Conservation (phyloP, 768 basidiomycete species). For the Suillus cothurnatus region DNA sequence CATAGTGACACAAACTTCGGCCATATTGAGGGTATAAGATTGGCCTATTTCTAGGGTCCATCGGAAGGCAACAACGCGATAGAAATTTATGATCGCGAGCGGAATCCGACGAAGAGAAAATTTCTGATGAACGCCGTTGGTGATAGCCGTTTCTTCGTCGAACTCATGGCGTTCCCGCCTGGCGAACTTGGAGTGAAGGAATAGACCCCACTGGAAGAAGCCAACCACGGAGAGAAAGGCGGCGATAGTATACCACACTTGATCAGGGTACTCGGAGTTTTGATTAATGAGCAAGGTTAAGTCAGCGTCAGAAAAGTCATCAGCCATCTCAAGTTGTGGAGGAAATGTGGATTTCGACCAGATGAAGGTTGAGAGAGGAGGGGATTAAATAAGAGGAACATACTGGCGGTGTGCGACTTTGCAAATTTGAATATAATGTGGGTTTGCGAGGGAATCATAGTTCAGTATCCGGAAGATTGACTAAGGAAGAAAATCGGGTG, state of each 20-base stretch:
- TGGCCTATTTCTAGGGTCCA: constrained; percentile 47
- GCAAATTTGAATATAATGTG: not conserved
- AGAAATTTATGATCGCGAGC: constrained; percentile 41
- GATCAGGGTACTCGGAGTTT: constrained; percentile 5
- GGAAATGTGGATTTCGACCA: not conserved
- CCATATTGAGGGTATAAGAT: constrained; percentile 37
- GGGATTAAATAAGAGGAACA: not conserved
- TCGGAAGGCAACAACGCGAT: constrained; percentile 53
- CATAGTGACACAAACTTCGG: constrained; percentile 49
- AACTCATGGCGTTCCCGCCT: not conserved
- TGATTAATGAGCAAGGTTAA: not conserved
- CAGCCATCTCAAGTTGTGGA: constrained; percentile 9
- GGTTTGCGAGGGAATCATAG: not conserved
- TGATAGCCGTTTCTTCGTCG: constrained; percentile 22
- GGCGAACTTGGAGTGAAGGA: constrained; percentile 23
- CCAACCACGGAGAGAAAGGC: constrained; percentile 22
- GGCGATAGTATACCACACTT: constrained; percentile 22
- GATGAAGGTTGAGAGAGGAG: not conserved
- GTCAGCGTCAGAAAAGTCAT: not conserved
- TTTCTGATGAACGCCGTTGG: constrained; percentile 22
- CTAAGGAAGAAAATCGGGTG: not conserved
- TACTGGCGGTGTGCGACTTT: not conserved
- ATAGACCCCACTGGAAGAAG: constrained; percentile 28
- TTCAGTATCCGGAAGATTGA: not conserved
- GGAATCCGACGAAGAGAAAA: constrained; percentile 43